Evolutionary conservation across 2,329 filamentous ascomycete species (phyloP).

Genomic region (Clarireedia monteithiana): DNA sequence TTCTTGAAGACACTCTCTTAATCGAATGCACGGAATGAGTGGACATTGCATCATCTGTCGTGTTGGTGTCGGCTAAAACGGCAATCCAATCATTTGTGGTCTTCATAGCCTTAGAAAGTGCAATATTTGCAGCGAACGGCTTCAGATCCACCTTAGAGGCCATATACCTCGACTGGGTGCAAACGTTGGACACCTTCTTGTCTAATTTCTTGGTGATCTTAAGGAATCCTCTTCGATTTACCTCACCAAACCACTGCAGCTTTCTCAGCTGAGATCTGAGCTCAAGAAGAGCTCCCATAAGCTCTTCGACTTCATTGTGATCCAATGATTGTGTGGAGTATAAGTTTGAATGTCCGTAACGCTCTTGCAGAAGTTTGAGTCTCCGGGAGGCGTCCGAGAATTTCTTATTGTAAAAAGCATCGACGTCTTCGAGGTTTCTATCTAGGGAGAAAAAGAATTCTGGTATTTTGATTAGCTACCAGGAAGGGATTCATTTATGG

Average conservation of each 20-base stretch:
- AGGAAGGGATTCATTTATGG: constrained; percentile 22
- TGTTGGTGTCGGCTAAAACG: constrained; percentile 67
- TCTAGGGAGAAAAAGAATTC: constrained; percentile 97
- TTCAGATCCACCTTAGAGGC: constrained; percentile 84
- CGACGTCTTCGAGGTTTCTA: constrained; percentile 93
- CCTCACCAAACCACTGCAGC: constrained; percentile 94
- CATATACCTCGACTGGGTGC: constrained; percentile 78
- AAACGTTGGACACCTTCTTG: constrained; percentile 75
- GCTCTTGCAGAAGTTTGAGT: constrained; percentile 76
- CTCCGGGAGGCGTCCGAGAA: constrained; percentile 77
- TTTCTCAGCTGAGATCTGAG: constrained; percentile 82
- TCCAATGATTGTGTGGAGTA: constrained; percentile 68
- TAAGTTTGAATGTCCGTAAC: constrained; percentile 64
- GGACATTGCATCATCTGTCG: constrained; percentile 67
- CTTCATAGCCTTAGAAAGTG: constrained; percentile 50
- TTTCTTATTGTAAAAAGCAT: constrained; percentile 95
- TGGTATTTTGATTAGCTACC: constrained; percentile 35
- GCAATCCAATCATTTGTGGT: constrained; percentile 89
- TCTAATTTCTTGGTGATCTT: constrained; percentile 99
- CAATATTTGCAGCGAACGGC: constrained; percentile 72
- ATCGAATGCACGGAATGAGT: constrained; percentile 62
- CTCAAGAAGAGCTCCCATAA: constrained; percentile 84
- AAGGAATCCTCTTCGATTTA: constrained; percentile 88
- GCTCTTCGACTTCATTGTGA: constrained; percentile 81
- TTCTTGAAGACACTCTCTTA: constrained; percentile 67